Evolutionary conservation across 2,329 filamentous ascomycete genomes (phyloP), one percentile per base, ranked within the genome.

Genomic region (Colletotrichum nymphaeae): DNA sequence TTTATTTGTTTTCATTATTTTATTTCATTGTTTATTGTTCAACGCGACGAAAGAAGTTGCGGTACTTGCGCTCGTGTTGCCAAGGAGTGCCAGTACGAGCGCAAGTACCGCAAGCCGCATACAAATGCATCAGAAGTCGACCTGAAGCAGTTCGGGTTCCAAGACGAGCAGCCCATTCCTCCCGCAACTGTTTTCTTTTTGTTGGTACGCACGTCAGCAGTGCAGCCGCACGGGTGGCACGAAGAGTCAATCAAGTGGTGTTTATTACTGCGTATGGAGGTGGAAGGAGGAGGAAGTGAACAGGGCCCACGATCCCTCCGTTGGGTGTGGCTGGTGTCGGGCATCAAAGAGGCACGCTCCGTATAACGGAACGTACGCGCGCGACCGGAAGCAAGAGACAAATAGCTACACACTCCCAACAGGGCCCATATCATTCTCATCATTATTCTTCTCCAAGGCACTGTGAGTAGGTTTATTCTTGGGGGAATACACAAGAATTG

Each of bases 51-150:
- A 4, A 30, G 28, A 30, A 30, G 28, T 97, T 30, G 88, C 92
- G 58, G 90, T 93, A n/a, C 98, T 99, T 81, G 91, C 96, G 79
- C 28, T 30, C 88, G 93, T 67, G 92, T 95, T 65, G 94, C 97
- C 9, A 90, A 94, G 71, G 93, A 98, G 89, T 98, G 97, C 82
- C 97, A 99, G 83, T 99, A 97, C 93, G 97, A 99, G 86, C 91
- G 96, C 80, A 98, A 98, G 83, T 97, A 97, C 83, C 91, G 94
- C 75, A 93, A 92, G 79, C 92, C 91, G 52, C 90, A 94, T 77
- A 92, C 94, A 58, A 93, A 92, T 63, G 97, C 96, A 1, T 95
- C 94, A 8, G 92, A 95, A 71, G 87, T 91, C 28, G 95, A 99
- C 75, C 88, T 98, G 5, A 84, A 90, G 74, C 91, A 97, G 77